Evolutionary conservation across 2,329 filamentous ascomycete genomes (phyloP).

Genomic region (Thielaviopsis populi): DNA sequence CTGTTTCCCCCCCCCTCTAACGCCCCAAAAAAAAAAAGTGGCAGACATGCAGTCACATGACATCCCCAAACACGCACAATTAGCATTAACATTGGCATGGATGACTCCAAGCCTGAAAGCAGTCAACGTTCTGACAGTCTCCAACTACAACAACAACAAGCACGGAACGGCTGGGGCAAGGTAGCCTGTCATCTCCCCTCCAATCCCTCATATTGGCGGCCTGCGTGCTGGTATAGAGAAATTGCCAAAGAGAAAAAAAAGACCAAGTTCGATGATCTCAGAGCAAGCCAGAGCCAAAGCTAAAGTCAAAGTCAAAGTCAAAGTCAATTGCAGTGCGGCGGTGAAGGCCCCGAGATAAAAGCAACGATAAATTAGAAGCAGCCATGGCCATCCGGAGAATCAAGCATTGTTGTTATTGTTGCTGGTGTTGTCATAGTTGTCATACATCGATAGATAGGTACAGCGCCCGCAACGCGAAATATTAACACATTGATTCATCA

Average conservation of each 20-base stretch:
- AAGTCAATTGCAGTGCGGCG: background rate
- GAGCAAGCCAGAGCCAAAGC: background rate
- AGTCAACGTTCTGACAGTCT: background rate
- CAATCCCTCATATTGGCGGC: background rate
- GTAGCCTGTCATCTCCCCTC: background rate
- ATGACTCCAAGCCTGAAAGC: background rate
- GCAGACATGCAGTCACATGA: background rate
- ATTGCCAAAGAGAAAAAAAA: no score
- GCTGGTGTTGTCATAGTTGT: no score
- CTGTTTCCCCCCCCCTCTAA: background rate
- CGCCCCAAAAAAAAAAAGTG: background rate
- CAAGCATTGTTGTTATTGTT: background rate
- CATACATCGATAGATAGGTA: no score
- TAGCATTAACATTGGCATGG: no score
- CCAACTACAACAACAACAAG: background rate
- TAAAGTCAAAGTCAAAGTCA: no score
- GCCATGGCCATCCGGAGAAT: no score
- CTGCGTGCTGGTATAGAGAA: background rate
- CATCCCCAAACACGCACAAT: background rate
- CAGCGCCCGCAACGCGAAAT: background rate
- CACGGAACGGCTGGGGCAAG: no score
- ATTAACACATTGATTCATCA: no score
- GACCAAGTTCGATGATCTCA: background rate
- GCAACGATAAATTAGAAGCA: background rate
- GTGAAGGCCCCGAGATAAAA: background rate